These are phyloP conservation scores for Prunus mongolica DNA, from an alignment of 306 rosid genomes.

Conservation along the genomic window DNA sequence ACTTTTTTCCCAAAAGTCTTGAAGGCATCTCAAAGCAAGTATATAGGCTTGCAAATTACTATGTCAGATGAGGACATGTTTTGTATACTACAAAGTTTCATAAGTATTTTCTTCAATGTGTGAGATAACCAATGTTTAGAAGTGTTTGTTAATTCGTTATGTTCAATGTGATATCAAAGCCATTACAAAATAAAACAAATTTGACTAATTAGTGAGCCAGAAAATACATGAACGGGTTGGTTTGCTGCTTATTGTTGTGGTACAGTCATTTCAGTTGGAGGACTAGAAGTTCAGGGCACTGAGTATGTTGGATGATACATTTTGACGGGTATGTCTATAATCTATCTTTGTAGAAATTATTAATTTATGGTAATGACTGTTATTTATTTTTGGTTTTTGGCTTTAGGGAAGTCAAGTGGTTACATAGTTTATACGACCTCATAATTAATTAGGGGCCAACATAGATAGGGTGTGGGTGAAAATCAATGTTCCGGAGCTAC, in stretches of 20 bases:
- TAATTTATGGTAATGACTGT: not conserved
- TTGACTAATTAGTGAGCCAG: too few species aligned
- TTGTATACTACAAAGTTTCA: conserved; percentile 21
- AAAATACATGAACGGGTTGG: too few species aligned
- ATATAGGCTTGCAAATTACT: conserved; percentile 4
- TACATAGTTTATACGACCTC: not conserved
- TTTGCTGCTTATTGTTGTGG: too few species aligned
- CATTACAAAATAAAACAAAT: not conserved
- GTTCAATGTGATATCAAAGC: conserved; percentile 18
- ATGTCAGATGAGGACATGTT: conserved; percentile 33
- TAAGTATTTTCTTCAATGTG: not conserved
- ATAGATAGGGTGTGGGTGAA: not conserved
- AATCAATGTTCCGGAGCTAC: not conserved
- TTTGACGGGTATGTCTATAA: not conserved
- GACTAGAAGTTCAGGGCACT: too few species aligned
- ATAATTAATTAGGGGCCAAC: conserved; percentile 2
- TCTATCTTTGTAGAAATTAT: not conserved
- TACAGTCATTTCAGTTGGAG: too few species aligned
- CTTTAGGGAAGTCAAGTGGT: not conserved
- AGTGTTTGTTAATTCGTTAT: conserved; percentile 16
- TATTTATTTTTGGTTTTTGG: not conserved
- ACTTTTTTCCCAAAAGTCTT: not conserved
- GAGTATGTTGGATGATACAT: not conserved
- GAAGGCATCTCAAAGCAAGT: not conserved
- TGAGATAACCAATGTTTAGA: conserved; percentile 26